phyloP scores from a whole-genome alignment of 345 rosid species.

The Linum tenue region DNA sequence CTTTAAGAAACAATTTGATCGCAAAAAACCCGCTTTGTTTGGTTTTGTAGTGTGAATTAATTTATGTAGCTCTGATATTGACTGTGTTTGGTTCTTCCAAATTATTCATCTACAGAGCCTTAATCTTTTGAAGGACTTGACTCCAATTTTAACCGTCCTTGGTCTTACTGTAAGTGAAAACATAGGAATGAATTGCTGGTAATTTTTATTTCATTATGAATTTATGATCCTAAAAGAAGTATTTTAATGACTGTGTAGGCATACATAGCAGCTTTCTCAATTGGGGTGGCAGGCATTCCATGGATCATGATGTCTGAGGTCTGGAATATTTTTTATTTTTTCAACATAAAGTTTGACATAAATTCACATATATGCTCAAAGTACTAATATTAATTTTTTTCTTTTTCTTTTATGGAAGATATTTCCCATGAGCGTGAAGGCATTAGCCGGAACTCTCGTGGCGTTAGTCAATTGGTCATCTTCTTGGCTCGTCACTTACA shows the following conservation, averaged over 20 bases:
- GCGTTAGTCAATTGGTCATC: not conserved
- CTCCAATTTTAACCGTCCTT: not conserved
- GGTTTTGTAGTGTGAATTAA: too few species aligned
- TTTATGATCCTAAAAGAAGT: too few species aligned
- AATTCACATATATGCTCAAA: too few species aligned
- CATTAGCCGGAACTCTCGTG: not conserved
- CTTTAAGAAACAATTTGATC: too few species aligned
- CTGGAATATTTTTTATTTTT: not conserved
- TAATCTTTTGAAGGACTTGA: not conserved
- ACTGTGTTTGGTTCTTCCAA: too few species aligned
- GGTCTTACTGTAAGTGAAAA: not conserved
- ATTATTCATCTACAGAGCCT: not conserved
- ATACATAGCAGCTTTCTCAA: not conserved
- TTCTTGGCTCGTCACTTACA: not conserved
- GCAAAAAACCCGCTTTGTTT: too few species aligned
- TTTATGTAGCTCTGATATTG: too few species aligned
- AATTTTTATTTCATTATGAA: too few species aligned
- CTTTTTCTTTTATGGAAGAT: not conserved
- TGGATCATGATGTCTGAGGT: constrained; percentile 1
- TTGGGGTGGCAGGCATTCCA: not conserved
- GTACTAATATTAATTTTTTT: too few species aligned
- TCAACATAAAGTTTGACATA: too few species aligned
- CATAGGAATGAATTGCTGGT: too few species aligned
- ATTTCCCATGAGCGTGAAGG: constrained; percentile 1
- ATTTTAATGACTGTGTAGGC: not conserved